Evolutionary conservation across 257 asterid genomes (phyloP).

Genomic region (Capsicum rhomboideum): DNA sequence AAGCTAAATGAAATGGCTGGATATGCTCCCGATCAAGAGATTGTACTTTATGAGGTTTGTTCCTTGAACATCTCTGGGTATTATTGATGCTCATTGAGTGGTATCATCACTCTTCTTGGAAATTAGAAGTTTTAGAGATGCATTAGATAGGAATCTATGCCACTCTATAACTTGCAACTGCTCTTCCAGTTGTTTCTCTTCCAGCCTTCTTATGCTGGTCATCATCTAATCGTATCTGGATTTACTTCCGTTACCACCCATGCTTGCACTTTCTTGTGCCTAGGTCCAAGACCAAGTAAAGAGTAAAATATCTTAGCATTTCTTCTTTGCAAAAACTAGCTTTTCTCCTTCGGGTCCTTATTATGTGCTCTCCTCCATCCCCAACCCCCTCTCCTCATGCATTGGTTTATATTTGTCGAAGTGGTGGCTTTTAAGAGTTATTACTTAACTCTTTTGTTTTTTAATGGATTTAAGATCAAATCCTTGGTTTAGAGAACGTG

Average conservation of each 20-base stretch:
- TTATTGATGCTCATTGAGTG: not conserved
- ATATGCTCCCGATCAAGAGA: slow-evolving; percentile 76
- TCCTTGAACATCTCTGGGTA: not conserved
- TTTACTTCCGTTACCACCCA: not conserved
- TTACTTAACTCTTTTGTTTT: not conserved
- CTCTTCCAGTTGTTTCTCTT: not conserved
- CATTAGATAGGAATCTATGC: not conserved
- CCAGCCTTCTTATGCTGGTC: not conserved
- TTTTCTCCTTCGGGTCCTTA: not conserved
- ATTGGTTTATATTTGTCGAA: not conserved
- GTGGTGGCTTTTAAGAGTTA: not conserved
- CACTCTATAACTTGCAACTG: not conserved
- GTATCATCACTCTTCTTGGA: not conserved
- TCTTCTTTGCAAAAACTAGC: not conserved
- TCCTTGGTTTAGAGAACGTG: not conserved
- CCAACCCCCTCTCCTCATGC: not conserved
- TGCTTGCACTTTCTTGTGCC: not conserved
- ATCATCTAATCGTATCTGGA: not conserved
- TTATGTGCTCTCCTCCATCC: not conserved
- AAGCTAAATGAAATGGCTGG: slow-evolving; percentile 87
- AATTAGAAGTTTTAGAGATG: not conserved
- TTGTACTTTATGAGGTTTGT: slow-evolving; percentile 87
- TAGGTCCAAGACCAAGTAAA: not conserved
- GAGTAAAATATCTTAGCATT: not conserved
- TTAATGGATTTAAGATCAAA: not conserved